Evolutionary conservation across 306 rosid genomes (phyloP).

Genomic region (Albizia julibrissin): DNA sequence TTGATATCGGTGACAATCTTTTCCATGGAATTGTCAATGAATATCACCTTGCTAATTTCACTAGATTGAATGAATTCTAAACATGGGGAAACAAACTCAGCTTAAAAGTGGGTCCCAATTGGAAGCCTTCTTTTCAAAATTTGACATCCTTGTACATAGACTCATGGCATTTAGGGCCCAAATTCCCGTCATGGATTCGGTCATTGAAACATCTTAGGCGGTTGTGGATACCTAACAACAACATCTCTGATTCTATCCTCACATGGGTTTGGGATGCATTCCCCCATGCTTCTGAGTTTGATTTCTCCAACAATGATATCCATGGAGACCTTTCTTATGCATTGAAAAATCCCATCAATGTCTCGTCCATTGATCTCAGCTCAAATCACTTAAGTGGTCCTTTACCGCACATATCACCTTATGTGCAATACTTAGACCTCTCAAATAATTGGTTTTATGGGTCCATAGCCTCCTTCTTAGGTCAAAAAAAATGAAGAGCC

Average conservation of each 20-base stretch:
- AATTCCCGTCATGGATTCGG: too few relatives aligned
- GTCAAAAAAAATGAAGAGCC: background rate
- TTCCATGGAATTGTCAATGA: too few relatives aligned
- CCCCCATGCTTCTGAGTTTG: background rate
- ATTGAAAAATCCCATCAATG: background rate
- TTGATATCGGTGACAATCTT: too few relatives aligned
- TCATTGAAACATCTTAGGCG: too few relatives aligned
- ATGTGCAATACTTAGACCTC: background rate
- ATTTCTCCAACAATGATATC: background rate
- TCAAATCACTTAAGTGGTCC: background rate
- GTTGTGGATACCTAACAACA: background rate
- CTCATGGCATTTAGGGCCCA: too few relatives aligned
- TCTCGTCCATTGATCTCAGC: background rate
- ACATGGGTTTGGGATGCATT: background rate
- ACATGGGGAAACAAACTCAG: too few relatives aligned
- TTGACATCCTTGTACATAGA: fast-evolving
- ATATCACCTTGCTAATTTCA: too few relatives aligned
- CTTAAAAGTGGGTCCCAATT: too few relatives aligned
- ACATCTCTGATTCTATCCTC: background rate
- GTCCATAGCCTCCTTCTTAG: background rate
- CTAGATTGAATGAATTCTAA: too few relatives aligned
- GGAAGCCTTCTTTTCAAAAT: too few relatives aligned
- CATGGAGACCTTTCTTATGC: background rate
- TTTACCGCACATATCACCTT: background rate
- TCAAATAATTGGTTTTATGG: background rate